Evolutionary conservation across 371 early-diverging fungal genomes (phyloP), one percentile per base, ranked within the genome.

Genomic region (Syncephalastrum contaminatum): DNA sequence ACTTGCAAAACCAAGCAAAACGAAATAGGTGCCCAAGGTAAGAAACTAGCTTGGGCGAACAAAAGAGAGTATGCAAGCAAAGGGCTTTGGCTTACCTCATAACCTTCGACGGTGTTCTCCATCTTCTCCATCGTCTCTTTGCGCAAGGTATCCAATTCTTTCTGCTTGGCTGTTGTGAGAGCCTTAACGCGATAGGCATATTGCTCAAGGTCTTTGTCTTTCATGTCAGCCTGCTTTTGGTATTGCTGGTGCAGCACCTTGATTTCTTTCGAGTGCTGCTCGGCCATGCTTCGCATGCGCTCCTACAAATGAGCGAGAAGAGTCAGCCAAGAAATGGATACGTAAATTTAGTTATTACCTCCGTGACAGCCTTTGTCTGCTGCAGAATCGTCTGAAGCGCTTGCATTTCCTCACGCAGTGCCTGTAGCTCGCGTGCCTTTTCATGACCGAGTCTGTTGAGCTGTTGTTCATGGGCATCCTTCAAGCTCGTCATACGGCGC

Each of bases 101-200:
- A 72, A 46, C 60, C 70, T 62, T 70, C 67, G 53, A 75, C 58
- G 18, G 63, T 55, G 19, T 51, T 21, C 45, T 66, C 70, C 27
- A 63, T 57, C 19, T 58, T 48, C n/a, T 60, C 53, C 24, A 63
- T 48, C 12, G 64, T 55, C 12, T 64, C 49, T 10, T 42, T 64
- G 10, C 63, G 52, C 14, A 62, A 18, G 4, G 48, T 53, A 30
- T 72, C 76, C 5, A 67, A 45, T 24, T 72, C 76, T 46, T 72
- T 72, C 49, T 68, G 66, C 24, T 62, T 67, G 7, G 70, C 46
- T 21, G 70, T 65, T 2, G 64, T 56, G 4, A 75, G 18, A 1
- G 73, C 67, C 42, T 67, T 75, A 18, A 75, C 58, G 7, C 76
- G 66, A 49, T 72, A 75, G 12, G 73, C 70, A 52, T 70, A 72